Base-by-base conservation (phyloP, 2,329 filamentous ascomycete genomes). In the Talaromyces pinophilus region DNA sequence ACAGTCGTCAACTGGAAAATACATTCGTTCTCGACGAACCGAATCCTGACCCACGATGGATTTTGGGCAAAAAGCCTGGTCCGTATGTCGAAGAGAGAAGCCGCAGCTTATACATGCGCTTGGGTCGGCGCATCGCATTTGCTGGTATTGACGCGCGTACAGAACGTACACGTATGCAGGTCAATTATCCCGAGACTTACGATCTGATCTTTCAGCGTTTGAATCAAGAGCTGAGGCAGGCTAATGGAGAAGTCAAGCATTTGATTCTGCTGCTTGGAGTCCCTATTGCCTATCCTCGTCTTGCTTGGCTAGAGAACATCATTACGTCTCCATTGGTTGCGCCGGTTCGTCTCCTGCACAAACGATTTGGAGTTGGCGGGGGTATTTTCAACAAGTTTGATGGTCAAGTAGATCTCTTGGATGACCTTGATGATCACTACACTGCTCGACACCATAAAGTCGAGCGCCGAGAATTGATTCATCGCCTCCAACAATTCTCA, bases 291-390 rank as follows among this genome's bases (percentile, higher is more conserved):
- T 84, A 86, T 69, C 84, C 83, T 1, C 92, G 94, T 71, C 84
- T 97, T 63, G 95, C 93, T n/a, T 97, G 94, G 94, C 84, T 97
- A 4, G 94, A 98, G 77, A 97, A 97, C 74, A 91, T 97, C 66
- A 87, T 98, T 71, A 86, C 86, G 17, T 96, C 92, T 68, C 93
- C 94, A 0, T 71, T 97, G 28, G 93, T 97, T 74, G 93, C 90
- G 0, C 93, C 93, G 0, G 88, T 97, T 75, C 93, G 93, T 74
- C 89, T 98, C 69, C 77, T 97, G 72, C 95, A 97, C 82, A 91
- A 93, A 77, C 88, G 93, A 30, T 96, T 98, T 71, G 94, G 94
- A 65, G 80, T 97, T 54, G 90, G 90, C 4, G 93, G 93, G 59
- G 88, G 88, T 62, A 83, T 97, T 54, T 97, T 98, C 84, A 98